A percentile compares a stretch with the other conserved stretches of the same genome.
phyloP scores from a whole-genome alignment of 805 yeast species.

The Sugiyamaella qingdaonensis region DNA sequence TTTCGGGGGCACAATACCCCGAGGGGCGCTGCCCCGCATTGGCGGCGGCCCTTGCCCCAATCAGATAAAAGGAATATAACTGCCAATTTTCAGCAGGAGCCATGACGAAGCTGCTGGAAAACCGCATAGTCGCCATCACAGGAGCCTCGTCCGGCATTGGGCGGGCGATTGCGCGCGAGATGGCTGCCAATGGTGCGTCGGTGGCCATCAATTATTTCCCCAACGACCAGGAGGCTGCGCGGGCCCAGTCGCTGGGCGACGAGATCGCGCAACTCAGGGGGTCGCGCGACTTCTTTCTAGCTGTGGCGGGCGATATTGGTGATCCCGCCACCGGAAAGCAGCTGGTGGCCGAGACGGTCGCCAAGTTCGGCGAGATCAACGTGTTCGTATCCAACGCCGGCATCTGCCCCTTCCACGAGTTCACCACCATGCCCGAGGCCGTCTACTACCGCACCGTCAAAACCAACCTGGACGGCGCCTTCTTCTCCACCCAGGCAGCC shows the following conservation, averaged over 20 bases:
- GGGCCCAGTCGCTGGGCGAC: constrained; percentile 56
- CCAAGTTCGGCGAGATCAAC: constrained; percentile 44
- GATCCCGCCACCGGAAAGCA: constrained; percentile 36
- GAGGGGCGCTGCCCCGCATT: background rate
- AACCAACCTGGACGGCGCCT: constrained; percentile 60
- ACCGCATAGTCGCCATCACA: constrained; percentile 42
- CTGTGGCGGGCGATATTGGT: constrained; percentile 45
- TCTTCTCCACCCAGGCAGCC: constrained; percentile 58
- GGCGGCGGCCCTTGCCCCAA: background rate
- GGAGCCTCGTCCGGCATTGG: constrained; percentile 56
- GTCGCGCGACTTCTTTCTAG: constrained; percentile 20
- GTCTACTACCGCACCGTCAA: constrained; percentile 56
- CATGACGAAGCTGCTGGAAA: constrained; percentile 19
- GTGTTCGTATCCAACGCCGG: constrained; percentile 59
- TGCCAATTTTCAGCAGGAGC: background rate
- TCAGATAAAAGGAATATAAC: background rate
- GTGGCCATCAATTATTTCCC: constrained; percentile 30
- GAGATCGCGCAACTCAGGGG: constrained; percentile 25
- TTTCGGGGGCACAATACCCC: background rate
- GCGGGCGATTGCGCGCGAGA: constrained; percentile 44
- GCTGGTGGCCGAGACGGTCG: constrained; percentile 32
- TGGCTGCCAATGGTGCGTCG: constrained; percentile 45
- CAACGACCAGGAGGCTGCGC: constrained; percentile 47
- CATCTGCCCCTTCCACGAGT: constrained; percentile 38
- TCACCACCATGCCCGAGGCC: constrained; percentile 52